Conservation (phyloP, 2,329 filamentous ascomycete species). For the Stagonosporopsis cucurbitacearum region DNA sequence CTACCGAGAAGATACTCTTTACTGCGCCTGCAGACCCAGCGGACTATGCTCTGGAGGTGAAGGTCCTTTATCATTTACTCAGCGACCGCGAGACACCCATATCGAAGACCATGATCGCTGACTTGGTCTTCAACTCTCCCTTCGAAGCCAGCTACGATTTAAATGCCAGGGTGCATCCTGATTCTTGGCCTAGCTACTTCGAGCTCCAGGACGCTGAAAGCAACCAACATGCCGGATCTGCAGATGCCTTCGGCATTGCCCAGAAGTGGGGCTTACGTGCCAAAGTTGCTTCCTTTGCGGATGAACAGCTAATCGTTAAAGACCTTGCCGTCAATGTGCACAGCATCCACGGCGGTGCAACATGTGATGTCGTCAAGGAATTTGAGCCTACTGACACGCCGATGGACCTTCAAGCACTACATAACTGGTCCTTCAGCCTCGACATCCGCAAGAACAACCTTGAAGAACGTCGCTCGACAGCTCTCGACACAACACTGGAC, state of each 20-base stretch:
- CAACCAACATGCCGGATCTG: conserved; percentile 42
- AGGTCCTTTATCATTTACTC: conserved; percentile 77
- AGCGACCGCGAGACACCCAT: conserved; percentile 84
- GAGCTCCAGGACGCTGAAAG: conserved; percentile 58
- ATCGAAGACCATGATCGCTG: conserved; percentile 72
- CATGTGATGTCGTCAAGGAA: conserved; percentile 56
- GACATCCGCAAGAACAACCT: conserved; percentile 77
- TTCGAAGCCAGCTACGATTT: conserved; percentile 95
- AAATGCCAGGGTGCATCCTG: conserved; percentile 75
- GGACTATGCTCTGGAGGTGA: conserved; percentile 73
- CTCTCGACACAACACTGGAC: conserved; percentile 75
- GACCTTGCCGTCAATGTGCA: conserved; percentile 69
- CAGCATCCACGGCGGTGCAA: conserved; percentile 66
- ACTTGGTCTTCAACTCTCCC: conserved; percentile 76
- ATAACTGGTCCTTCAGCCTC: conserved; percentile 75
- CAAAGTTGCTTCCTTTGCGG: conserved; percentile 75
- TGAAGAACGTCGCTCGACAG: conserved; percentile 79
- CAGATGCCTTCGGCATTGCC: conserved; percentile 66
- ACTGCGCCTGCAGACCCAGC: conserved; percentile 53
- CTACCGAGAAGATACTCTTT: conserved; percentile 48
- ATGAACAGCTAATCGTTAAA: conserved; percentile 66
- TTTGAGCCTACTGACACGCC: conserved; percentile 37
- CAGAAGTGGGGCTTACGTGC: conserved; percentile 84
- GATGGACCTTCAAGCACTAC: conserved; percentile 71
- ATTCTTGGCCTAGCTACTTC: conserved; percentile 89